These are phyloP conservation scores for Plasmodium inui DNA, from an alignment of 169 alveolate species.

Conservation along the genomic window DNA sequence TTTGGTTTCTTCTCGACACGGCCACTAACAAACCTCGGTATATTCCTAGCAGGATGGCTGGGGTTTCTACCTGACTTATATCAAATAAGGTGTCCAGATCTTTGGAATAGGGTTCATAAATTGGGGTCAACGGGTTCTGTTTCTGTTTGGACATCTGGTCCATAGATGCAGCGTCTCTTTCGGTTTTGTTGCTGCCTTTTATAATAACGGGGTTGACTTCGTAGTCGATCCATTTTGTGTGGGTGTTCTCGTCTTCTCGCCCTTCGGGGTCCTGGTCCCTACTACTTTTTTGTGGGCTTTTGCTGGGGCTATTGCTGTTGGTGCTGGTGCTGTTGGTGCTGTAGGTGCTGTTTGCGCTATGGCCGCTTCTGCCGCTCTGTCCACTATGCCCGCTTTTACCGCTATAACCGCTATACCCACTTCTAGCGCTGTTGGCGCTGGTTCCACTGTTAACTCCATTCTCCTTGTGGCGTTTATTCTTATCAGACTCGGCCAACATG, in stretches of 20 bases:
- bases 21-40: conserved; percentile 31
- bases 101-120: conserved; percentile 50
- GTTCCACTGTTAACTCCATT: not conserved
- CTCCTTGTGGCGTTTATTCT: not conserved
- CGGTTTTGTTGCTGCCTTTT: conserved; percentile 14
- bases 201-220: conserved; percentile 60
- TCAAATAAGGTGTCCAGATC: conserved; percentile 66
- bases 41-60: conserved; percentile 9
- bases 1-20: conserved; percentile 59
- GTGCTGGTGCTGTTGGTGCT: not conserved
- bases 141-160: conserved; percentile 45
- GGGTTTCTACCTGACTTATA: conserved; percentile 2
- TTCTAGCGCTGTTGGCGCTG: not conserved
- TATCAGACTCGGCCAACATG: not conserved
- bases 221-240: conserved; percentile 23
- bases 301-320: not conserved
- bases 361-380: not conserved
- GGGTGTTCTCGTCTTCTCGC: not conserved
- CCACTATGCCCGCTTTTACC: not conserved
- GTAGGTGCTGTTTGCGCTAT: not conserved
- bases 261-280: not conserved
- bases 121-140: conserved; percentile 45
- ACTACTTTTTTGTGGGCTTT: not conserved
- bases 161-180: conserved; percentile 13
- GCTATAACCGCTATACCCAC: not conserved